These are phyloP conservation scores for Aotearoamyces nothofagi DNA, from an alignment of 2,329 filamentous ascomycete genomes.

Conservation along the genomic window DNA sequence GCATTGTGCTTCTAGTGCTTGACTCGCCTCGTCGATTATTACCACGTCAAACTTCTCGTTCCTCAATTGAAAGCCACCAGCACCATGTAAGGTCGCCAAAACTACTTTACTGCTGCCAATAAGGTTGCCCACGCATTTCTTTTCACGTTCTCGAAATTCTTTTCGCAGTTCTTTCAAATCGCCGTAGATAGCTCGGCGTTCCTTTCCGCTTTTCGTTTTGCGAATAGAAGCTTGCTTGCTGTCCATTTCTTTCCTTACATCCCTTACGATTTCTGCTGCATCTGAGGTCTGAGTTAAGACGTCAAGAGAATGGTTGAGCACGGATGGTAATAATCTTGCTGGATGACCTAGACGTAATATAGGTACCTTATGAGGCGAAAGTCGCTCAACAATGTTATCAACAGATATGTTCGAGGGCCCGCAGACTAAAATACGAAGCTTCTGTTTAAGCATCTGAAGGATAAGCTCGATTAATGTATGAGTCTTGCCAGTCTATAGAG, in stretches of 20 bases:
- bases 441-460: slow-evolving; percentile 65
- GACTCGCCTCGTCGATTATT: slow-evolving; percentile 89
- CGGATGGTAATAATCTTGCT: slow-evolving; percentile 74
- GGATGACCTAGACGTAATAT: slow-evolving; percentile 88
- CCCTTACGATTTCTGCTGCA: slow-evolving; percentile 74
- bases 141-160: slow-evolving; percentile 77
- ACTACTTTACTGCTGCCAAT: slow-evolving; percentile 72
- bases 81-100: slow-evolving; percentile 81
- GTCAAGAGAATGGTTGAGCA: slow-evolving; percentile 81
- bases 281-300: slow-evolving; percentile 83
- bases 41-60: slow-evolving; percentile 81
- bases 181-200: slow-evolving; percentile 66
- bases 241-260: slow-evolving; percentile 87
- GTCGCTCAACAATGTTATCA: slow-evolving; percentile 91
- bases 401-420: slow-evolving; percentile 95
- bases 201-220: slow-evolving; percentile 69
- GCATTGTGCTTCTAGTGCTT: slow-evolving; percentile 90
- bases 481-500: slow-evolving; percentile 69
- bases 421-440: slow-evolving; percentile 73
- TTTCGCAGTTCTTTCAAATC: slow-evolving; percentile 76
- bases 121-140: slow-evolving; percentile 62
- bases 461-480: slow-evolving; percentile 94
- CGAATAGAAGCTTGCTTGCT: slow-evolving; percentile 76
- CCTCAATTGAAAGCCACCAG: slow-evolving; percentile 70
- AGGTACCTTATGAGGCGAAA: slow-evolving; percentile 70